Percentiles rank a stretch among this genome's conserved stretches.
These are phyloP conservation scores for Tephrocybe sp. DNA, from an alignment of 768 basidiomycete genomes.

Conservation along the genomic window DNA sequence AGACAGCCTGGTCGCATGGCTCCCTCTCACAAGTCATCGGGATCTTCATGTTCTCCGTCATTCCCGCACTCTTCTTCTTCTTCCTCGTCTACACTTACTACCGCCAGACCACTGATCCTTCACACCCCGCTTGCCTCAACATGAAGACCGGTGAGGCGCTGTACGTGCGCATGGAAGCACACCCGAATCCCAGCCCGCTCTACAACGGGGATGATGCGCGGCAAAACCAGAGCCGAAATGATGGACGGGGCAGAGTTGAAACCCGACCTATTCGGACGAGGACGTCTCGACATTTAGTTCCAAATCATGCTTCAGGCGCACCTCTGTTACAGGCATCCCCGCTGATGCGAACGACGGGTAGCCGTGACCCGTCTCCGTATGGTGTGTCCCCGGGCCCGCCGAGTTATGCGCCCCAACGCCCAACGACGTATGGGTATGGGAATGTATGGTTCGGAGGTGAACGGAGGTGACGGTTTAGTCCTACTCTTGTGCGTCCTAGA, in stretches of 20 bases:
- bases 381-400: conserved; percentile 26
- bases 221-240: not conserved
- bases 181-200: not conserved
- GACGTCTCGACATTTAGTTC: not conserved
- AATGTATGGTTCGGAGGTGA: conserved; percentile 1
- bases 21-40: conserved; percentile 35
- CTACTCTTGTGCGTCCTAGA: not conserved
- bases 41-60: conserved; percentile 34
- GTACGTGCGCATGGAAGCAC: conserved; percentile 13
- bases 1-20: conserved; percentile 34
- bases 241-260: not conserved
- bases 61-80: conserved; percentile 33
- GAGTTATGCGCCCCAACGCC: conserved; percentile 12
- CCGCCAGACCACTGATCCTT: conserved; percentile 34
- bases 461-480: not conserved
- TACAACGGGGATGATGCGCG: not conserved
- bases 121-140: conserved; percentile 32
- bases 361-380: conserved; percentile 28
- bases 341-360: conserved; percentile 24
- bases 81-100: conserved; percentile 37
- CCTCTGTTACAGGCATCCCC: conserved; percentile 1
- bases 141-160: conserved; percentile 7
- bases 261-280: conserved; percentile 4
- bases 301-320: not conserved
- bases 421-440: conserved; percentile 2